A percentile compares a stretch with the other conserved stretches of the same genome.
Conservation (phyloP, 331 rosid species). For the Prunus yedoensis region DNA sequence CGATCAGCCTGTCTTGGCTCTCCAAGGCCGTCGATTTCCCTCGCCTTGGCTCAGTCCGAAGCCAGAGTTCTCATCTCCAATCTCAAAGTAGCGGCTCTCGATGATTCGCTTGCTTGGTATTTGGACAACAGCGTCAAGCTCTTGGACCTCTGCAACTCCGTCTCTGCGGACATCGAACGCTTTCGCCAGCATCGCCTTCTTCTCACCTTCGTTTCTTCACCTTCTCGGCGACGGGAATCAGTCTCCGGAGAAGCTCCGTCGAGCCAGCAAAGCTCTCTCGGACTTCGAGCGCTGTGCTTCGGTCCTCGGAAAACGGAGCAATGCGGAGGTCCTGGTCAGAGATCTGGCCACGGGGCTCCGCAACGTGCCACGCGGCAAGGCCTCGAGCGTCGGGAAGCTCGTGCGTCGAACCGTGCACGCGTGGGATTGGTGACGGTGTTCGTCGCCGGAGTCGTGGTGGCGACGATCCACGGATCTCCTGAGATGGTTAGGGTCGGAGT, state of each 20-base stretch:
- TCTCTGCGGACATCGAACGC: constrained; percentile 11
- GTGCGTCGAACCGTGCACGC: too few species aligned
- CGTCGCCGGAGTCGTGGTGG: too few species aligned
- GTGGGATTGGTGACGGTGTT: too few species aligned
- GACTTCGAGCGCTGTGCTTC: too few species aligned
- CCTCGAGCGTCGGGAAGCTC: too few species aligned
- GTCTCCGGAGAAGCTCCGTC: neutral
- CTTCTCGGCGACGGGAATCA: neutral
- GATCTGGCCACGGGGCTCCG: too few species aligned
- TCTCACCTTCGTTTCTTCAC: neutral
- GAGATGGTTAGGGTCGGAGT: too few species aligned
- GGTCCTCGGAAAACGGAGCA: too few species aligned
- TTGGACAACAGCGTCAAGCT: constrained; percentile 11
- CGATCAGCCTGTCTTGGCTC: constrained; percentile 16
- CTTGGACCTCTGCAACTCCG: constrained; percentile 15
- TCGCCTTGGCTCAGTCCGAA: neutral
- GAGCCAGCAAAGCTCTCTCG: neutral
- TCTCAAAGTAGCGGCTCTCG: neutral
- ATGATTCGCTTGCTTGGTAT: neutral
- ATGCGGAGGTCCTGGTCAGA: too few species aligned
- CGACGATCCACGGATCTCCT: too few species aligned
- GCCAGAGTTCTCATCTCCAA: neutral
- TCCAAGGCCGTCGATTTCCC: constrained; percentile 12
- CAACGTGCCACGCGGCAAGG: too few species aligned
- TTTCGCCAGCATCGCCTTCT: neutral